These are phyloP conservation scores for Leccinum fallax DNA, from an alignment of 1,284 basidiomycete genomes.

Conservation along the genomic window DNA sequence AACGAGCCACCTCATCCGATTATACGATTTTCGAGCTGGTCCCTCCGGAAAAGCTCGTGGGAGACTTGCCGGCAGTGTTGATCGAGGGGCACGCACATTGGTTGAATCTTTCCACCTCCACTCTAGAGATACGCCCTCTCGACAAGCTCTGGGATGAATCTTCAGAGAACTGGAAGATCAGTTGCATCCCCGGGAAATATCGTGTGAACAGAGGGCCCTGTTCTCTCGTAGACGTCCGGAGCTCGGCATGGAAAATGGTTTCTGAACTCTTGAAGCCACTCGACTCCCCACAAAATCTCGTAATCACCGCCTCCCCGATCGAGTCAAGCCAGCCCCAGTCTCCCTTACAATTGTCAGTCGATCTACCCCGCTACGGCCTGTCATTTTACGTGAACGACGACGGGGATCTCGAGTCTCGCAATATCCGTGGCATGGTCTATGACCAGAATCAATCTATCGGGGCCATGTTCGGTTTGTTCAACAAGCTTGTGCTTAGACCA, in stretches of 20 bases:
- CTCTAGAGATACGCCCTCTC: constrained; percentile 43
- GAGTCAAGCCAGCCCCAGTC: constrained; percentile 10
- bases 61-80: constrained; percentile 43
- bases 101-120: constrained; percentile 34
- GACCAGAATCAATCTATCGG: constrained; percentile 1
- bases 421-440: background rate
- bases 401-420: constrained; percentile 31
- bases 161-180: constrained; percentile 23
- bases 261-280: constrained; percentile 32
- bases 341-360: constrained; percentile 28
- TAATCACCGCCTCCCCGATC: constrained; percentile 16
- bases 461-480: background rate
- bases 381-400: constrained; percentile 36
- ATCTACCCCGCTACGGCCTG: constrained; percentile 45
- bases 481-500: background rate
- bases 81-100: constrained; percentile 41
- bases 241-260: constrained; percentile 30
- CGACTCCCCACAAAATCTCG: constrained; percentile 36
- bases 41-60: constrained; percentile 34
- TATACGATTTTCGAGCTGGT: constrained; percentile 38
- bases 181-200: background rate
- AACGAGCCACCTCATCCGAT: background rate
- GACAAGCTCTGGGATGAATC: constrained; percentile 25
- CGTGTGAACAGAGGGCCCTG: background rate
- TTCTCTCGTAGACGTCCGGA: background rate